Evolutionary conservation across 441 rosid genomes (phyloP).

Genomic region (Raphanus hybrid): DNA sequence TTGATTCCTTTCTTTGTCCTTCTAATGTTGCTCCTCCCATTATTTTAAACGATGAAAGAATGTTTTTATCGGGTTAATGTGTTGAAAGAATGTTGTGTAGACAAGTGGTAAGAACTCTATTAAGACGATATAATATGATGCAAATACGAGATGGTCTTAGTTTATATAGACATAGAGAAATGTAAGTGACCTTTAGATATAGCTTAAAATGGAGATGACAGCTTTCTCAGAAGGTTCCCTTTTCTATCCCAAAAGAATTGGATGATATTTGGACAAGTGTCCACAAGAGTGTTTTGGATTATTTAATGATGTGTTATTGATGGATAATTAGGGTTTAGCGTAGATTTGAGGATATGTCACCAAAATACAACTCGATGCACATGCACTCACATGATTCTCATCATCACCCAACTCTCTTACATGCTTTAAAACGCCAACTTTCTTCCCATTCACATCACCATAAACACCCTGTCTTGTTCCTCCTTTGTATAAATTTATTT

Average conservation of each 20-base stretch:
- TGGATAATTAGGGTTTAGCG: conserved; percentile 57
- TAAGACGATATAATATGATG: conserved; percentile 21
- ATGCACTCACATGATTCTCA: conserved; percentile 88
- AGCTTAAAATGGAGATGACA: conserved; percentile 34
- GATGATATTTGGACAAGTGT: conserved; percentile 48
- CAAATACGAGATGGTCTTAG: conserved; percentile 26
- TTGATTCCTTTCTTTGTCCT: conserved; percentile 45
- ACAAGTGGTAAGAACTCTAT: background rate
- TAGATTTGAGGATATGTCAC: conserved; percentile 55
- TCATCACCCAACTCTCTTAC: conserved; percentile 39
- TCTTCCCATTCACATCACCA: conserved; percentile 41
- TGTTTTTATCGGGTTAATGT: conserved; percentile 31
- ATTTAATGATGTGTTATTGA: conserved; percentile 31
- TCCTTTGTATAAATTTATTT: conserved; percentile 14
- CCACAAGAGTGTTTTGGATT: conserved; percentile 24
- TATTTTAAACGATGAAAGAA: conserved; percentile 43
- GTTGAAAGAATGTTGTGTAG: conserved; percentile 46
- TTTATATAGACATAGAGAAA: conserved; percentile 39
- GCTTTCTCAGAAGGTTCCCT: conserved; percentile 45
- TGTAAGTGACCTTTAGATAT: conserved; percentile 28
- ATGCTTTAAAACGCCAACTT: conserved; percentile 38
- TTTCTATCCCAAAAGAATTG: conserved; percentile 45
- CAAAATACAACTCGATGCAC: conserved; percentile 84
- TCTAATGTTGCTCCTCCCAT: conserved; percentile 43
- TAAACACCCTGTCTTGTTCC: conserved; percentile 43